Base-by-base conservation (phyloP, 495 filamentous ascomycete species). In the Penicillium riverlandense region DNA sequence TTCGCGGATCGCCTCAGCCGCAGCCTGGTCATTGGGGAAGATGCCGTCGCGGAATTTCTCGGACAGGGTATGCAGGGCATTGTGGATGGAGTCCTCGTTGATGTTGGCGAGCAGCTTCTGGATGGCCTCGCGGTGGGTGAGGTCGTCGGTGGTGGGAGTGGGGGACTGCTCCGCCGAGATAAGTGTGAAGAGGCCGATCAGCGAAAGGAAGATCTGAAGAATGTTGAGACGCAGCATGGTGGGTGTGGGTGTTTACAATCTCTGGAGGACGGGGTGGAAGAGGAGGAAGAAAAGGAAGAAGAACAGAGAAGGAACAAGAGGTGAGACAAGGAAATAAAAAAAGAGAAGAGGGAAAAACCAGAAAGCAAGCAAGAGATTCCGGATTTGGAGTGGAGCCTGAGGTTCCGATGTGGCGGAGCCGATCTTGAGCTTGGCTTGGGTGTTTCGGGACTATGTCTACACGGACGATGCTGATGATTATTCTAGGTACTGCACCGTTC, bases 1-100 rank as follows among this genome's bases (percentile, higher is more conserved):
- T 27, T 55, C 55, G 54, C 72, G 59, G 41, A 77, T 59, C 38
- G 67, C 71, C 57, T 75, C 64, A 29, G 70, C 61, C 39, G 72
- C 73, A 22, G 54, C 57, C 34, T 61, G 59, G 53, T 76, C 71
- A 57, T 65, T 66, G 13, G 48, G 57, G 48, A 69, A 77, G 53
- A 76, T 65, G 50, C 75, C 76, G 54, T 78, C 61, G 44, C 71
- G 63, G 54, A 72, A 79, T 52, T 69, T 72, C 34, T 58, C 59
- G 43, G 70, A 66, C 39, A 72, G 59, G 41, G 58, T 57, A 50
- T 78, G 74, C 38, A 78, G 61, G 37, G 66, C 71, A 42, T 67
- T 64, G 56, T 79, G 75, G 29, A 77, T 52, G 35, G 63, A 57
- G 37, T 58, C 52, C 32, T 63, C 64, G 37, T 69, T 53, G 44